Evolutionary conservation across 2,329 filamentous ascomycete genomes (phyloP).

Genomic region (Verticillium zaregamsianum): DNA sequence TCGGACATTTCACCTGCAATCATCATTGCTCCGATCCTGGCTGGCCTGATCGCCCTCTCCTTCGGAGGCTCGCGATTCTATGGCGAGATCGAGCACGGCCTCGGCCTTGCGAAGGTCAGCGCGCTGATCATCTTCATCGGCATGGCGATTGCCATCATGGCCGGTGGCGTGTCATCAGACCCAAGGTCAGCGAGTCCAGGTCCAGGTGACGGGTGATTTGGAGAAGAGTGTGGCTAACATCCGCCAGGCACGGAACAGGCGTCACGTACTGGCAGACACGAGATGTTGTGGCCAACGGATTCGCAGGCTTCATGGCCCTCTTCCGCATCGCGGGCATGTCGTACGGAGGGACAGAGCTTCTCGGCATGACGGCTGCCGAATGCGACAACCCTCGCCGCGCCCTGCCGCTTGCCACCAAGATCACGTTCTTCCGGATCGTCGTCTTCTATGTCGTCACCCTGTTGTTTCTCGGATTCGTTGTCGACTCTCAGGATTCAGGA

Average conservation of each 20-base stretch:
- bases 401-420: conserved; percentile 78
- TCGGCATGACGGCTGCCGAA: conserved; percentile 39
- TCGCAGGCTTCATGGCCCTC: conserved; percentile 35
- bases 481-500: conserved; percentile 38
- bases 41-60: conserved; percentile 34
- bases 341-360: conserved; percentile 40
- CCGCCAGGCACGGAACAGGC: conserved; percentile 8
- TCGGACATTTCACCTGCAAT: conserved; percentile 15
- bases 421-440: conserved; percentile 59
- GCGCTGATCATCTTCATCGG: conserved; percentile 54
- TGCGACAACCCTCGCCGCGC: conserved; percentile 49
- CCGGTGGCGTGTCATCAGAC: conserved; percentile 42
- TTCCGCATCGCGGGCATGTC: conserved; percentile 40
- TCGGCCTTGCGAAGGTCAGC: conserved; percentile 46
- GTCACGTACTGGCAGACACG: conserved; percentile 45
- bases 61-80: conserved; percentile 42
- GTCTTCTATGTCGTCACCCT: conserved; percentile 51
- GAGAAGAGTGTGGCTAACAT: background rate
- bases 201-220: conserved; percentile 19
- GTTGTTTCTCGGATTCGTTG: conserved; percentile 45
- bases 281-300: conserved; percentile 37
- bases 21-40: conserved; percentile 34
- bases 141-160: conserved; percentile 47
- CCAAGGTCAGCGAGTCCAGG: conserved; percentile 33
- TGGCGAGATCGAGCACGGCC: conserved; percentile 46